Evolutionary conservation across 2,329 filamentous ascomycete genomes (phyloP).

Genomic region (Paracorniculantispora psalliotae): DNA sequence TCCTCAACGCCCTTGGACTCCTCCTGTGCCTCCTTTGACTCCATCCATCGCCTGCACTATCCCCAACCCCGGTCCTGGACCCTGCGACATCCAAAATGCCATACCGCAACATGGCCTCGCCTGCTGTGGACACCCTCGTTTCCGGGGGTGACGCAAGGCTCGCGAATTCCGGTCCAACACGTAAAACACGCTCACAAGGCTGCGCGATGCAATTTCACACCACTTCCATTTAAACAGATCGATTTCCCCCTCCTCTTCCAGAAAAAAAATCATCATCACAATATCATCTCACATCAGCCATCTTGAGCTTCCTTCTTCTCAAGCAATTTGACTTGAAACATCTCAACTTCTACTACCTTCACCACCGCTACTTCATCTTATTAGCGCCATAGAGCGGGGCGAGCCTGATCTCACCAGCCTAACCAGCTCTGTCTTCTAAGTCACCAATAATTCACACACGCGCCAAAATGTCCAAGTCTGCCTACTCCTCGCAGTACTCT

Average conservation of each 20-base stretch:
- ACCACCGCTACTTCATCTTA: neutral
- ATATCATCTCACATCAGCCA: neutral
- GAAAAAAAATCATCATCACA: neutral
- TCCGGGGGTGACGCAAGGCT: constrained; percentile 6
- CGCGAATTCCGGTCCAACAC: constrained; percentile 4
- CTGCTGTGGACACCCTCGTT: neutral
- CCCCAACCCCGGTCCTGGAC: constrained; percentile 7
- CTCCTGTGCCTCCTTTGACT: neutral
- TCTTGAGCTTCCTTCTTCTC: neutral
- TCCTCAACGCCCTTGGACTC: neutral
- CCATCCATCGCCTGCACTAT: neutral
- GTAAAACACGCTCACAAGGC: constrained; percentile 5
- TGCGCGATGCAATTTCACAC: constrained; percentile 2
- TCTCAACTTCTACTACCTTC: neutral
- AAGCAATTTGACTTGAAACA: neutral
- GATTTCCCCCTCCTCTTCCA: neutral
- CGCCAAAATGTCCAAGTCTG: constrained; percentile 10
- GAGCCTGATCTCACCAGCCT: constrained; percentile 6
- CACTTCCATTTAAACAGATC: constrained; percentile 11
- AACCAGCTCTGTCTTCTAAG: neutral
- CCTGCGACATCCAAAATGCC: neutral
- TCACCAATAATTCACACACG: neutral
- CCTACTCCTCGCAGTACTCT: constrained; percentile 8
- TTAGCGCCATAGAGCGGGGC: constrained; percentile 4
- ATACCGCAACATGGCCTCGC: neutral